These are phyloP conservation scores for Carex kokanica DNA, from an alignment of 176 grass and related monocot genomes.

Conservation along the genomic window DNA sequence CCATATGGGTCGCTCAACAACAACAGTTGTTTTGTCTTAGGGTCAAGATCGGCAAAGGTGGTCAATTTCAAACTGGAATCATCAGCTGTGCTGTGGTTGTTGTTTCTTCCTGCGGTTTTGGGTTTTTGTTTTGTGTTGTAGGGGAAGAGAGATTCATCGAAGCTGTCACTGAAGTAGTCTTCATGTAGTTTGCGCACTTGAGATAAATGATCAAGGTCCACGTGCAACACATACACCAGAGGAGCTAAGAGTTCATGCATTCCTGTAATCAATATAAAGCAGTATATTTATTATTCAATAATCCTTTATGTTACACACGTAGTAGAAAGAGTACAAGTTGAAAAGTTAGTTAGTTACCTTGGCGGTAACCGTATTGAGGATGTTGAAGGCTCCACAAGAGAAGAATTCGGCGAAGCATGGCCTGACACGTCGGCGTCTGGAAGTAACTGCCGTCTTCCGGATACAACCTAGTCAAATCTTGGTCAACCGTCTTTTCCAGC, in stretches of 20 bases:
- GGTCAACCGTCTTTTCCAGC: constrained; percentile 80
- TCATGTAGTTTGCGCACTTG: constrained; percentile 65
- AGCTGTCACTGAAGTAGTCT: constrained; percentile 77
- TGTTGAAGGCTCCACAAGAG: constrained; percentile 90
- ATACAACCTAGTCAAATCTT: constrained; percentile 84
- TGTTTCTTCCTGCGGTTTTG: constrained; percentile 41
- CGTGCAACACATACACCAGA: constrained; percentile 88
- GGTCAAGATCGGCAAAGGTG: constrained; percentile 63
- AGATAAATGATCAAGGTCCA: constrained; percentile 68
- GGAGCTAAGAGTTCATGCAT: constrained; percentile 98
- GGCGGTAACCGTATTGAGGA: constrained; percentile 79
- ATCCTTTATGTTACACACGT: not conserved
- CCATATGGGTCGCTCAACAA: constrained; percentile 93
- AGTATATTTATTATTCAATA: constrained; percentile 12
- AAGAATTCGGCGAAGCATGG: constrained; percentile 78
- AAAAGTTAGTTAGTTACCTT: constrained; percentile 48
- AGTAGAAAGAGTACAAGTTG: not conserved
- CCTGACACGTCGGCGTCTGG: constrained; percentile 72
- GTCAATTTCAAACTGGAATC: constrained; percentile 37
- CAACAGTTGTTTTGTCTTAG: constrained; percentile 67
- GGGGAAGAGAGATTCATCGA: constrained; percentile 56
- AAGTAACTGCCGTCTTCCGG: constrained; percentile 83
- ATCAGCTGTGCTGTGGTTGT: constrained; percentile 26
- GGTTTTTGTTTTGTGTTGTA: constrained; percentile 67
- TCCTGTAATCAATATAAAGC: constrained; percentile 40